phyloP scores from a whole-genome alignment of 768 basidiomycete species.

The Obba rivulosa region DNA sequence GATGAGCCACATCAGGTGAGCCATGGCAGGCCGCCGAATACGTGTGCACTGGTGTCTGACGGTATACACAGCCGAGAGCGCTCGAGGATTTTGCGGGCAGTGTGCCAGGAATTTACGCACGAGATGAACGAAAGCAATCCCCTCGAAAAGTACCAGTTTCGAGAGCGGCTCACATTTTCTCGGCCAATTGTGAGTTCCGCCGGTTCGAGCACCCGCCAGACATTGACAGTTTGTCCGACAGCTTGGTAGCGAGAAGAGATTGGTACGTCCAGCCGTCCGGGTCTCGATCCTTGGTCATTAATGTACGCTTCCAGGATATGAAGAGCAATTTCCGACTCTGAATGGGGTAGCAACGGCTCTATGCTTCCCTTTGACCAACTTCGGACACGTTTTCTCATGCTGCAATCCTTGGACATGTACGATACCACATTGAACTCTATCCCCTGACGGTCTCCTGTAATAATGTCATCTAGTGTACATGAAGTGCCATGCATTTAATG shows the following conservation, averaged over 20 bases:
- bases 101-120: neutral
- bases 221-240: conserved; percentile 1
- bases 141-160: no score
- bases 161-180: neutral
- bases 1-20: neutral
- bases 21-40: neutral
- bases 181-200: neutral
- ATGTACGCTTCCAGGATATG: neutral
- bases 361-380: no score
- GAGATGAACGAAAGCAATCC: neutral
- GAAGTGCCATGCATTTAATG: no score
- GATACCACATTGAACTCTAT: no score
- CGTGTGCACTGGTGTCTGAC: neutral
- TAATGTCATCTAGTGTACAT: no score
- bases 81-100: neutral
- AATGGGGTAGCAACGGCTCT: no score
- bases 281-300: neutral
- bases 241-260: conserved; percentile 3
- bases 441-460: no score
- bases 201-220: neutral
- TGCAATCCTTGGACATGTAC: no score
- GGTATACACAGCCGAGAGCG: neutral
- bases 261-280: neutral
- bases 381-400: no score
- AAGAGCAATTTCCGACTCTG: neutral